Percentiles rank a stretch among this genome's conserved stretches.
Evolutionary conservation across 345 rosid species (phyloP).

Genomic region (Lumnitzera racemosa): DNA sequence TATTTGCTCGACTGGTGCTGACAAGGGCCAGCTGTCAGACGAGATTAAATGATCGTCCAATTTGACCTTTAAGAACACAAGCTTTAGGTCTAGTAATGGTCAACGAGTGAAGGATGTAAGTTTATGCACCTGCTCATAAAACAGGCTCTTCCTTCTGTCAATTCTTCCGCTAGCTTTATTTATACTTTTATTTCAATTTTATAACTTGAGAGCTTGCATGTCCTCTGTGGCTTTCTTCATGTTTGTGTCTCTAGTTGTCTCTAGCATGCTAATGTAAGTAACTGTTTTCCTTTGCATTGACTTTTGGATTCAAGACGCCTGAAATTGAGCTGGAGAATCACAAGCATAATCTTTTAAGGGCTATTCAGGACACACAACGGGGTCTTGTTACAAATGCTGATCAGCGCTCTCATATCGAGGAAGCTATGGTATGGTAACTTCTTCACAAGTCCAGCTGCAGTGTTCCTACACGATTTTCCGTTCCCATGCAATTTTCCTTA

Average conservation of each 20-base stretch:
- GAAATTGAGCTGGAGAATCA: constrained; percentile 56
- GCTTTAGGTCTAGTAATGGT: no score
- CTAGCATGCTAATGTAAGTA: background rate
- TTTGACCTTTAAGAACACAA: no score
- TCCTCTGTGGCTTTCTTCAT: background rate
- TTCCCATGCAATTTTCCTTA: background rate
- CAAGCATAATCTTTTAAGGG: constrained; percentile 60
- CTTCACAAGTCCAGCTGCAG: no score
- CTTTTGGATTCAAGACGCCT: constrained; percentile 31
- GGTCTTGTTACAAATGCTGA: constrained; percentile 59
- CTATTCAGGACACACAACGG: constrained; percentile 65
- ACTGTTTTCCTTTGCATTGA: constrained; percentile 1
- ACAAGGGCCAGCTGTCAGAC: no score
- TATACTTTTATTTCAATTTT: no score
- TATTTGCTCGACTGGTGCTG: no score
- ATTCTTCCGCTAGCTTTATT: no score
- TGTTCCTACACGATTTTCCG: background rate
- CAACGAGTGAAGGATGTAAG: no score
- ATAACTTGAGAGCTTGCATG: no score
- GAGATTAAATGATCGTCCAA: no score
- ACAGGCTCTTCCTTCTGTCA: no score
- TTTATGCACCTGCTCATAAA: no score
- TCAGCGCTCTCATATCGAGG: constrained; percentile 74
- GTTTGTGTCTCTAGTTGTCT: background rate
- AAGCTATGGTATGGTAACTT: constrained; percentile 49